Evolutionary conservation across 441 rosid genomes (phyloP).

Genomic region (Gossypium lobatum): DNA sequence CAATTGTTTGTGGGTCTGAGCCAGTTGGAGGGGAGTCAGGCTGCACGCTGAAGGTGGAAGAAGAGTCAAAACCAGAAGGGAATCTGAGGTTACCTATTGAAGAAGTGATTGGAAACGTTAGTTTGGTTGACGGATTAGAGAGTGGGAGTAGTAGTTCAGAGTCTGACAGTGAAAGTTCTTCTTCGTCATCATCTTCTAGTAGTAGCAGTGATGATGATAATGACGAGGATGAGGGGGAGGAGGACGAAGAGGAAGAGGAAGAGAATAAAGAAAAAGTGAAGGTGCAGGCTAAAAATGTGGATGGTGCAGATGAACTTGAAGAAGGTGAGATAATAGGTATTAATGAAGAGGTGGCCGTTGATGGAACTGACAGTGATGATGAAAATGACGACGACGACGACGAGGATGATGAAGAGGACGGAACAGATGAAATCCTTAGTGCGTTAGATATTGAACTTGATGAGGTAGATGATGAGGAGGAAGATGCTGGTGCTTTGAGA

Average conservation of each 20-base stretch:
- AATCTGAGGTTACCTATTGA: conserved; percentile 41
- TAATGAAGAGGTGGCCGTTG: conserved; percentile 27
- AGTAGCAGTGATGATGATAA: conserved; percentile 25
- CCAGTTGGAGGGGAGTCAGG: conserved; percentile 20
- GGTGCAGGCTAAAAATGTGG: conserved; percentile 17
- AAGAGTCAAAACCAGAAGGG: conserved; percentile 22
- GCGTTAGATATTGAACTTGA: conserved; percentile 44
- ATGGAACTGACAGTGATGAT: conserved; percentile 9
- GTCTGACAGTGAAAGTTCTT: conserved; percentile 38
- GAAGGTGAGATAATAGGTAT: conserved; percentile 77
- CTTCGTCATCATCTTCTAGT: conserved; percentile 32
- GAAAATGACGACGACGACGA: conserved; percentile 10
- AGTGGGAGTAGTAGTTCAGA: conserved; percentile 25
- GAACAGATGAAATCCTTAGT: conserved; percentile 35
- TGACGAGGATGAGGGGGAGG: background rate
- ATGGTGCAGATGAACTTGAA: conserved; percentile 47
- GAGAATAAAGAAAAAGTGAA: conserved; percentile 22
- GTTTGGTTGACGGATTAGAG: conserved; percentile 22
- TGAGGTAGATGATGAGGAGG: conserved; percentile 35
- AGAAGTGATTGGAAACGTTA: conserved; percentile 46
- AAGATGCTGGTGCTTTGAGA: conserved; percentile 22
- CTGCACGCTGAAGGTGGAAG: conserved; percentile 28
- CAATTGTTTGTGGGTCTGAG: conserved; percentile 15
- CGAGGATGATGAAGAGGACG: conserved; percentile 12
- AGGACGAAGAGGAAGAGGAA: background rate